Conservation (phyloP, 2,329 filamentous ascomycete genomes). For the Colletotrichum tropicale region DNA sequence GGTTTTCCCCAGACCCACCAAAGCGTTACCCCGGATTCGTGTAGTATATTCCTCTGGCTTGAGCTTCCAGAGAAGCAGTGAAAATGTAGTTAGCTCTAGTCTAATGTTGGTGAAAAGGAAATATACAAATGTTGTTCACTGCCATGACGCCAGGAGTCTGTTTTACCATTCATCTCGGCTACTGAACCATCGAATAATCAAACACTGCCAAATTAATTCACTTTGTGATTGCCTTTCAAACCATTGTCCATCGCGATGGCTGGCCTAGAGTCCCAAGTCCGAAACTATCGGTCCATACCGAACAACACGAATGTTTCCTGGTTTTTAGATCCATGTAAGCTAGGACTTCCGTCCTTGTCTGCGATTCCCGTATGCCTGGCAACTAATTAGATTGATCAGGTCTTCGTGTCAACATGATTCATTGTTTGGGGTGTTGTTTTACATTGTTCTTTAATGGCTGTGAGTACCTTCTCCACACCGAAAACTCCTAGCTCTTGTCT, state of each 20-base stretch:
- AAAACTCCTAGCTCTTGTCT: not conserved
- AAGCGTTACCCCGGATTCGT: not conserved
- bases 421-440: not conserved
- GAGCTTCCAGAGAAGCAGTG: not conserved
- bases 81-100: not conserved
- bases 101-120: not conserved
- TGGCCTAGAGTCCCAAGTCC: not conserved
- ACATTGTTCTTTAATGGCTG: not conserved
- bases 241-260: not conserved
- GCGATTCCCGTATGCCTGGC: not conserved
- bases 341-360: not conserved
- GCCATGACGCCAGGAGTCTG: not conserved
- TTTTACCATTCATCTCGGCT: not conserved
- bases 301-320: not conserved
- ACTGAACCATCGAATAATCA: not conserved
- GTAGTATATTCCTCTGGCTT: not conserved
- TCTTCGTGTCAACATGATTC: not conserved
- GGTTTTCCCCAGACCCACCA: not conserved
- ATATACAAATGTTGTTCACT: not conserved
- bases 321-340: not conserved
- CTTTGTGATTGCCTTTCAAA: not conserved
- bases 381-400: not conserved
- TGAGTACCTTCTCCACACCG: not conserved
- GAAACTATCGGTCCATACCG: not conserved
- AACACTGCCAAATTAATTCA: not conserved